Percentiles rank a stretch among this genome's conserved stretches.
Conservation (phyloP, 768 basidiomycete genomes). For the Hygrophorus pudorinus region DNA sequence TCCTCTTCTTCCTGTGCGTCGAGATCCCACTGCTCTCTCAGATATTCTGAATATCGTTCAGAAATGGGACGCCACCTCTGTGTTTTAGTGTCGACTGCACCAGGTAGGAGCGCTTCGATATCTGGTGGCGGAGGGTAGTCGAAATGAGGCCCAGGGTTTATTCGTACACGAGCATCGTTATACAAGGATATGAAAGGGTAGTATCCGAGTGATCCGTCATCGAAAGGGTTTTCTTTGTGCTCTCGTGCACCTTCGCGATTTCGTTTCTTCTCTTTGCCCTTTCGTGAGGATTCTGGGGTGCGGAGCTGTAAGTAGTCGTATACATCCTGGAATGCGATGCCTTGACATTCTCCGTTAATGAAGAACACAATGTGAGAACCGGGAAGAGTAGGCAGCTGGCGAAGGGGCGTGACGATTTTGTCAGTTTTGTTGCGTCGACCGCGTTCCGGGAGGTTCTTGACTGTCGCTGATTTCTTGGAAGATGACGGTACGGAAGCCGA, state of each 20-base stretch:
- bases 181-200: slow-evolving; percentile 93
- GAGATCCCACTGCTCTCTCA: slow-evolving; percentile 70
- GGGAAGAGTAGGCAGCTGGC: slow-evolving; percentile 59
- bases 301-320: slow-evolving; percentile 86
- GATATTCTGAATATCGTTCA: slow-evolving; percentile 81
- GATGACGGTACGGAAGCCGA: slow-evolving; percentile 47
- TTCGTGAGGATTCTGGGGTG: slow-evolving; percentile 47
- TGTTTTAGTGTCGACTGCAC: slow-evolving; percentile 18
- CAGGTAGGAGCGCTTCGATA: slow-evolving; percentile 54
- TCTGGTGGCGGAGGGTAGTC: slow-evolving; percentile 71
- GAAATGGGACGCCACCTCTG: slow-evolving; percentile 69
- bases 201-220: slow-evolving; percentile 93
- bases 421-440: slow-evolving; percentile 21
- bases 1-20: slow-evolving; percentile 73
- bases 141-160: slow-evolving; percentile 89
- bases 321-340: slow-evolving; percentile 76
- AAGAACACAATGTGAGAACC: slow-evolving; percentile 82
- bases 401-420: slow-evolving; percentile 29
- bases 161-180: slow-evolving; percentile 72
- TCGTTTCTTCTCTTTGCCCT: slow-evolving; percentile 55
- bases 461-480: slow-evolving; percentile 52
- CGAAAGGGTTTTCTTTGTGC: slow-evolving; percentile 76
- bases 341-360: slow-evolving; percentile 81
- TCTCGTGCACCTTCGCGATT: slow-evolving; percentile 57
- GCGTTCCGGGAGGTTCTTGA: slow-evolving; percentile 55